phyloP scores from a whole-genome alignment of 108 stramenopile genomes.

The Mediolabrus comicus region DNA sequence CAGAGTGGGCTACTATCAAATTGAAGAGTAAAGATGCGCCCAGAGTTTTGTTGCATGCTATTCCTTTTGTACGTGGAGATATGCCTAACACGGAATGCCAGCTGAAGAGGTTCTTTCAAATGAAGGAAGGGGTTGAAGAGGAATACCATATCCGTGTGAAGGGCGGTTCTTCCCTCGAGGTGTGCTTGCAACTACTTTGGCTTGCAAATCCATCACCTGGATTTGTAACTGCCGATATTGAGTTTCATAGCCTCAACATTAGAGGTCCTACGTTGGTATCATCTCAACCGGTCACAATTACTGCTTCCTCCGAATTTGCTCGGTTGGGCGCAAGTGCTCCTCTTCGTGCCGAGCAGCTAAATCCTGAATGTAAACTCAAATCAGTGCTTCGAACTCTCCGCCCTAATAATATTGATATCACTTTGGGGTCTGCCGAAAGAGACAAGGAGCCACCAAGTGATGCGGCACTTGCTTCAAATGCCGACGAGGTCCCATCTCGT shows the following conservation, averaged over 20 bases:
- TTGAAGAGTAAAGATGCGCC: constrained; percentile 30
- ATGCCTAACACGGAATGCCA: constrained; percentile 39
- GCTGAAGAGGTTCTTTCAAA: constrained; percentile 12
- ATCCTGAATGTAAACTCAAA: constrained; percentile 33
- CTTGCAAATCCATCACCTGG: constrained; percentile 35
- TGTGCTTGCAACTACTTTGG: constrained; percentile 46
- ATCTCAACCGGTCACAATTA: constrained; percentile 31
- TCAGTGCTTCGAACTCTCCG: constrained; percentile 33
- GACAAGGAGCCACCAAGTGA: constrained; percentile 44
- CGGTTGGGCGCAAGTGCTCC: constrained; percentile 27
- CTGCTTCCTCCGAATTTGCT: constrained; percentile 33
- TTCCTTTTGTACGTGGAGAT: constrained; percentile 37
- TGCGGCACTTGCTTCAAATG: constrained; percentile 17
- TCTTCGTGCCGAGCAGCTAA: constrained; percentile 37
- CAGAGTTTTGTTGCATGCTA: constrained; percentile 26
- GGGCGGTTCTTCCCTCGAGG: constrained; percentile 42
- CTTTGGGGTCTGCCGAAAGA: constrained; percentile 12
- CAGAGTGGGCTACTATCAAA: constrained; percentile 35
- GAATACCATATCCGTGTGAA: constrained; percentile 28
- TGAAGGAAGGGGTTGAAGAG: constrained; percentile 27
- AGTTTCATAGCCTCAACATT: constrained; percentile 36
- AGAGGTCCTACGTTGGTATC: constrained; percentile 26
- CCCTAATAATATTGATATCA: constrained; percentile 19
- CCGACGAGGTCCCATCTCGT: constrained; percentile 10
- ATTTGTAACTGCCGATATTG: constrained; percentile 20